phyloP scores from a whole-genome alignment of 768 basidiomycete species.

The Mycena vitilis region DNA sequence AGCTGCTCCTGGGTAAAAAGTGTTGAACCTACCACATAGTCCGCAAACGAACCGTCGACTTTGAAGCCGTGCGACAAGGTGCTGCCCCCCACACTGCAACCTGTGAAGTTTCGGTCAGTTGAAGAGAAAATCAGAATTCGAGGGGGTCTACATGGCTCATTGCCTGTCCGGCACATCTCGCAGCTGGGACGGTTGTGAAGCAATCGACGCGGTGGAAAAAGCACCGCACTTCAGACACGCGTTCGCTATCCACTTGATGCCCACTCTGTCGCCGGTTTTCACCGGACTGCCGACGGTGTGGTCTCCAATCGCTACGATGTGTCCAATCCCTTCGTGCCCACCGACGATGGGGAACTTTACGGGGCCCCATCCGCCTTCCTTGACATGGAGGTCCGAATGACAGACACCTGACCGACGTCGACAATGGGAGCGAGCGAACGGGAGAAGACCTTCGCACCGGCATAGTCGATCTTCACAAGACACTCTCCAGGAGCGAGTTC shows the following conservation, averaged over 20 bases:
- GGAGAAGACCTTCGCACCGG: slow-evolving; percentile 55
- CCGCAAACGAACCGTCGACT: slow-evolving; percentile 76
- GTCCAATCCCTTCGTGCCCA: slow-evolving; percentile 86
- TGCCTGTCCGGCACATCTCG: slow-evolving; percentile 76
- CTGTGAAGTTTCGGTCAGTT: slow-evolving; percentile 42
- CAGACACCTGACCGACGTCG: slow-evolving; percentile 55
- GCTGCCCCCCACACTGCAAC: slow-evolving; percentile 55
- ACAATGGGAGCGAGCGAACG: no score
- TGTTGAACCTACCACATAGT: slow-evolving; percentile 62
- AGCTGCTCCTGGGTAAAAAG: slow-evolving; percentile 7
- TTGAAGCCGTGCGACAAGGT: slow-evolving; percentile 67
- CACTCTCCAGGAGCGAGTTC: slow-evolving; percentile 73
- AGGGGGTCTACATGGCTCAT: slow-evolving; percentile 55
- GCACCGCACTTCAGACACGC: slow-evolving; percentile 50
- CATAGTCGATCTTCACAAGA: slow-evolving; percentile 76
- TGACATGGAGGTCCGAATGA: slow-evolving; percentile 81
- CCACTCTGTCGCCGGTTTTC: slow-evolving; percentile 81
- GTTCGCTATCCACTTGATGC: slow-evolving; percentile 75
- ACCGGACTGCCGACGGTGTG: slow-evolving; percentile 60
- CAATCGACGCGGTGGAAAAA: background rate
- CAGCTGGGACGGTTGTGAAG: slow-evolving; percentile 52
- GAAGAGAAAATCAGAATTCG: background rate
- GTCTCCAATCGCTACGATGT: slow-evolving; percentile 80
- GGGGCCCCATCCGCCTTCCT: slow-evolving; percentile 74
- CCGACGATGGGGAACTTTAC: slow-evolving; percentile 70